These are phyloP conservation scores for Kregervanrija fluxuum DNA, from an alignment of 805 yeast genomes.

Conservation along the genomic window DNA sequence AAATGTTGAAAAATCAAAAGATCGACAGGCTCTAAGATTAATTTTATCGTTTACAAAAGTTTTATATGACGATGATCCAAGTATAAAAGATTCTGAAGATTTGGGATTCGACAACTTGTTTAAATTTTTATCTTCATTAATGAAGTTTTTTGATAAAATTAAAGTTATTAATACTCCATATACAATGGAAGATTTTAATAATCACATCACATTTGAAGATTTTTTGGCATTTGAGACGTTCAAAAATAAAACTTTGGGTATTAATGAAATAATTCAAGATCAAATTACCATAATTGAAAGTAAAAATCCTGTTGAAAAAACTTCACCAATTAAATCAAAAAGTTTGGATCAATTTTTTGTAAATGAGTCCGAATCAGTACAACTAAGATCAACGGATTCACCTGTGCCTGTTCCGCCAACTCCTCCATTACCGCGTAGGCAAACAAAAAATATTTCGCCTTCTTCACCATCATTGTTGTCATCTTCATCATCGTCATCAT, in stretches of 20 bases:
- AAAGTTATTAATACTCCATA: slow-evolving; percentile 10
- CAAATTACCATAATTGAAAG: background rate
- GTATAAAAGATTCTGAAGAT: slow-evolving; percentile 16
- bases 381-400: too few relatives aligned
- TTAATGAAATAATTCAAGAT: slow-evolving; percentile 3
- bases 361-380: too few relatives aligned
- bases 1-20: slow-evolving; percentile 15
- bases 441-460: slow-evolving; percentile 10
- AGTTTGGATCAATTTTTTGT: too few relatives aligned
- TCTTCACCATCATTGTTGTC: slow-evolving; percentile 2
- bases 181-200: slow-evolving; percentile 17
- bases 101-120: slow-evolving; percentile 26
- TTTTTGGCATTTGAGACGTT: slow-evolving; percentile 20
- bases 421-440: slow-evolving; percentile 20
- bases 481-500: background rate
- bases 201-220: slow-evolving; percentile 20
- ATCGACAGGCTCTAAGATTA: slow-evolving; percentile 25
- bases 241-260: slow-evolving; percentile 10
- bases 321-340: slow-evolving; percentile 6
- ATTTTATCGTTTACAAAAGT: slow-evolving; percentile 27
- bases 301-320: background rate
- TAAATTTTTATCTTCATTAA: slow-evolving; percentile 20
- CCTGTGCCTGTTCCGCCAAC: slow-evolving; percentile 8
- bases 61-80: slow-evolving; percentile 15
- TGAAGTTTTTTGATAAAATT: slow-evolving; percentile 17